These are phyloP conservation scores for Fomitopsis schrenkii DNA, from an alignment of 1,284 basidiomycete genomes.

Conservation along the genomic window DNA sequence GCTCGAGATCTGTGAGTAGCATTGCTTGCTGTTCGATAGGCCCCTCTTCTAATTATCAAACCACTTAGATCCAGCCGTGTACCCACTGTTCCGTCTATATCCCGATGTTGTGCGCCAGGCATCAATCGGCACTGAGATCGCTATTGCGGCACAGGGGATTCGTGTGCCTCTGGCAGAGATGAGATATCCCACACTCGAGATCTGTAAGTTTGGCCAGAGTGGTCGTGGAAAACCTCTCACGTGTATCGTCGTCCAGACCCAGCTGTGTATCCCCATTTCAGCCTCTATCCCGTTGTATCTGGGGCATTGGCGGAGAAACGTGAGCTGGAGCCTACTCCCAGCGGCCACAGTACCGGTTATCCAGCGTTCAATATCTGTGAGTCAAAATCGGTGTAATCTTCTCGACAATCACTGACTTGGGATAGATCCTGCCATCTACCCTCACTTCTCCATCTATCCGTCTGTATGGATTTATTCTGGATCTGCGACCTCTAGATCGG, in stretches of 20 bases:
- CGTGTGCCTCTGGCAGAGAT: background rate
- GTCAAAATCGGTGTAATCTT: conserved; percentile 11
- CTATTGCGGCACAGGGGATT: background rate
- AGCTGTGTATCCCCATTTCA: background rate
- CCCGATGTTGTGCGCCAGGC: background rate
- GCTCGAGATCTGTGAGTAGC: background rate
- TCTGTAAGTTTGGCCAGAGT: background rate
- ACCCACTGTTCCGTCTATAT: conserved; percentile 9
- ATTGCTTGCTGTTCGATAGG: too few relatives aligned
- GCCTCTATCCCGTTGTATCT: background rate
- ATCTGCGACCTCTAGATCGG: background rate
- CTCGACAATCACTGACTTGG: background rate
- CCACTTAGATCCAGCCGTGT: conserved; percentile 29
- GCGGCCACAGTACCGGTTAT: background rate
- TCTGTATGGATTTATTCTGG: background rate
- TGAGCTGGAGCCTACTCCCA: background rate
- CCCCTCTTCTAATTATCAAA: background rate
- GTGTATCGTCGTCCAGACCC: background rate
- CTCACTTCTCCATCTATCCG: background rate
- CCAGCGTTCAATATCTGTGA: background rate
- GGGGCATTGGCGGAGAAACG: background rate
- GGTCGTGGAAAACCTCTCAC: background rate
- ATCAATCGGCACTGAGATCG: background rate
- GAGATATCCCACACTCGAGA: background rate
- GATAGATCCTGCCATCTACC: background rate